phyloP scores from a whole-genome alignment of 306 rosid species.

The Quercus bicolor region DNA sequence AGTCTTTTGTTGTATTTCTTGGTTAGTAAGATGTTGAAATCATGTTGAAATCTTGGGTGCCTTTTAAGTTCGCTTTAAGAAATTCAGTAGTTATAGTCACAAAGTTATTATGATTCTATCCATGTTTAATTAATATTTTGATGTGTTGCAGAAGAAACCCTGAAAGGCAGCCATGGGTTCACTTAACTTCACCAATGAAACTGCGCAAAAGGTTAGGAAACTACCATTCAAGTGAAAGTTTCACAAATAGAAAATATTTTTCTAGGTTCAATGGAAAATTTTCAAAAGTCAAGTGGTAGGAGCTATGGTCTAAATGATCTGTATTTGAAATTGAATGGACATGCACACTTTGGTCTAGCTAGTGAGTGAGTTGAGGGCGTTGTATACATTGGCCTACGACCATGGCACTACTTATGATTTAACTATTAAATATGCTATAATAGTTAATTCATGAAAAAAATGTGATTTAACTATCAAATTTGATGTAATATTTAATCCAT shows the following conservation, averaged over 20 bases:
- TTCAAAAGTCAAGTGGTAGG: background rate
- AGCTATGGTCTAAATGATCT: background rate
- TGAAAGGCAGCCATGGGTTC: conserved; percentile 8
- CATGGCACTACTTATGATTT: no score
- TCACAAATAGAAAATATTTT: background rate
- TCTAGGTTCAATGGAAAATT: no score
- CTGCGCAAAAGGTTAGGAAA: conserved; percentile 26
- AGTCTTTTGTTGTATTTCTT: no score
- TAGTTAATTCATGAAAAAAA: background rate
- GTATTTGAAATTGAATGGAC: background rate
- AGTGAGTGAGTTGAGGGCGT: no score
- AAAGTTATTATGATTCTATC: no score
- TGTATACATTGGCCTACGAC: no score
- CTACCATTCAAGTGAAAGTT: background rate
- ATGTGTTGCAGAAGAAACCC: conserved; percentile 31
- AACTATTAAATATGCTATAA: background rate
- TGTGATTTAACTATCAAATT: no score
- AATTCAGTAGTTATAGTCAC: background rate
- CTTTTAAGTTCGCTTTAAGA: background rate
- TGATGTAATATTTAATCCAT: background rate
- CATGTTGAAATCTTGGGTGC: background rate
- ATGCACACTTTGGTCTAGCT: background rate
- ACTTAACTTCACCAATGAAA: background rate
- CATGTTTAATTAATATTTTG: background rate
- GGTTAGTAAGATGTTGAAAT: no score